Evolutionary conservation across 169 alveolate genomes (phyloP).

Genomic region (Plasmodium falciparum): DNA sequence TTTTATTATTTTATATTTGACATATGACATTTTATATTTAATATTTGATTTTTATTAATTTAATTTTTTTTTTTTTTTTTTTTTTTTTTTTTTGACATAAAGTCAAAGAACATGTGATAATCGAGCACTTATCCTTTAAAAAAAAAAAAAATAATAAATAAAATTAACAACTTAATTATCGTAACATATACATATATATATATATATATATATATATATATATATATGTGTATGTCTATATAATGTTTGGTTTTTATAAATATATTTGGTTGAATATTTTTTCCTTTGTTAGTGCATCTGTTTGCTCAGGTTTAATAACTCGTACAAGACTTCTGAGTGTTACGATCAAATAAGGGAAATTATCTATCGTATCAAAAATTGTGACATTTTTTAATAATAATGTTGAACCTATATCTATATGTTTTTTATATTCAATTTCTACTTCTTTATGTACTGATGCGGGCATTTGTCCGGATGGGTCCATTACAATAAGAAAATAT

Average conservation of each 20-base stretch:
- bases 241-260: background rate
- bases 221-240: background rate
- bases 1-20: no score
- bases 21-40: no score
- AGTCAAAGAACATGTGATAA: no score
- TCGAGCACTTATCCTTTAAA: no score
- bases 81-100: no score
- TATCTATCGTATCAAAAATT: conserved; percentile 50
- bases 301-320: conserved; percentile 62
- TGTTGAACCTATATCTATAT: conserved; percentile 58
- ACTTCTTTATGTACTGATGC: conserved; percentile 74
- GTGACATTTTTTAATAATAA: conserved; percentile 64
- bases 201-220: background rate
- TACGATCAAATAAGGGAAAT: conserved; percentile 57
- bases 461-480: conserved; percentile 75
- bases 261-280: conserved; percentile 11
- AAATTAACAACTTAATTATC: no score
- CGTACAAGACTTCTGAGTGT: conserved; percentile 69
- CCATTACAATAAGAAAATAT: conserved; percentile 54
- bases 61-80: no score
- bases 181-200: background rate
- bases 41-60: no score
- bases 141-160: no score
- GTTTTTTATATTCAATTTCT: conserved; percentile 60
- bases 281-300: conserved; percentile 31